Evolutionary conservation across 768 basidiomycete genomes (phyloP).

Genomic region (Fomitopsis serialis): DNA sequence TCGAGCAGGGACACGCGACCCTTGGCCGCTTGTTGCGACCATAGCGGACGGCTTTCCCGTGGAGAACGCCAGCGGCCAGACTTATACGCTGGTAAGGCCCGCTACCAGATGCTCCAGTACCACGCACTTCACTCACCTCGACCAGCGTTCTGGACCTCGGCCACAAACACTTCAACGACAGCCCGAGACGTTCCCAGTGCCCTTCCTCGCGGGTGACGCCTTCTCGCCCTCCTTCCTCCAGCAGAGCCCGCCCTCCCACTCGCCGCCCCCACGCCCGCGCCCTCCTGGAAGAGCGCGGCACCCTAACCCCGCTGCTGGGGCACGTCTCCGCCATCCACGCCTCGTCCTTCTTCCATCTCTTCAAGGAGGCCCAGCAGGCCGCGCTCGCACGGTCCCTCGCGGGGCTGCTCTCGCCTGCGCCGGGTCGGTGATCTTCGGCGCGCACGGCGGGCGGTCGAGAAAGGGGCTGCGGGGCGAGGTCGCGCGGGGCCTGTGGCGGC

Average conservation of each 20-base stretch:
- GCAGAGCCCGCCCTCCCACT: slow-evolving; percentile 18
- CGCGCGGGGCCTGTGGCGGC: not conserved
- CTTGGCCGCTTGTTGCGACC: too few relatives aligned
- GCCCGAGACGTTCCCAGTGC: slow-evolving; percentile 42
- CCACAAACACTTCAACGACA: slow-evolving; percentile 50
- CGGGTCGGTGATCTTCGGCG: slow-evolving; percentile 43
- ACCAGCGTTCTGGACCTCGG: slow-evolving; percentile 52
- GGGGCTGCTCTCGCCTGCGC: slow-evolving; percentile 34
- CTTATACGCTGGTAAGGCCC: slow-evolving; percentile 24
- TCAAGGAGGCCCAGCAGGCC: slow-evolving; percentile 34
- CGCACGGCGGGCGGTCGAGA: slow-evolving; percentile 29
- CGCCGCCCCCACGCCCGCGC: slow-evolving; percentile 5
- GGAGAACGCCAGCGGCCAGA: slow-evolving; percentile 31
- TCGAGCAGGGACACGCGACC: too few relatives aligned
- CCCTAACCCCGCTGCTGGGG: slow-evolving; percentile 30
- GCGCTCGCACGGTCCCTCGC: slow-evolving; percentile 37
- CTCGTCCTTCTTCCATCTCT: slow-evolving; percentile 42
- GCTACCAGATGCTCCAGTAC: too few relatives aligned
- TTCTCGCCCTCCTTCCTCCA: slow-evolving; percentile 40
- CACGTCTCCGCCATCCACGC: slow-evolving; percentile 34
- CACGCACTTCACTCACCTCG: too few relatives aligned
- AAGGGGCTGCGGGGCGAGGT: slow-evolving; percentile 18
- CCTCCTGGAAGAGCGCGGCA: slow-evolving; percentile 21
- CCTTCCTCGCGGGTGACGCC: slow-evolving; percentile 48
- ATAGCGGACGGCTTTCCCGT: slow-evolving; percentile 35